Conservation (phyloP, 169 alveolate species). For the Babesia divergens region DNA sequence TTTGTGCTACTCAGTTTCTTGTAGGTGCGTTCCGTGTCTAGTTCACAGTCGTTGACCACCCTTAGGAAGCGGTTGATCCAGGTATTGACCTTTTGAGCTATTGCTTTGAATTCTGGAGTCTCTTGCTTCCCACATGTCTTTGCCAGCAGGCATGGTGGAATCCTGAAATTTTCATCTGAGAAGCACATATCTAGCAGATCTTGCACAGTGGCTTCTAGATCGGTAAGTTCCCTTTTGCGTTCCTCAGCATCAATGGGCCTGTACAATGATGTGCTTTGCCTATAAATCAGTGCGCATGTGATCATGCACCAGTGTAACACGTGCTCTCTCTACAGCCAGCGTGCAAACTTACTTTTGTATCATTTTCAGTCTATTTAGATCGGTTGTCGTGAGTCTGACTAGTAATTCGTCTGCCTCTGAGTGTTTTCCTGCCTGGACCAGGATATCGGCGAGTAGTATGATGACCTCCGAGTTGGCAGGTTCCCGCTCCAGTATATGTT, state of each 20-base stretch:
- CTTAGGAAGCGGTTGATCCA: conserved; percentile 57
- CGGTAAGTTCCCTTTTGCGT: neutral
- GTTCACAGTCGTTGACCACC: conserved; percentile 57
- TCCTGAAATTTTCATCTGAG: neutral
- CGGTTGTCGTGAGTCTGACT: conserved; percentile 46
- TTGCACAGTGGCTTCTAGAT: neutral
- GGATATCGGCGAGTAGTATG: conserved; percentile 54
- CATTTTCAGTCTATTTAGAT: conserved; percentile 43
- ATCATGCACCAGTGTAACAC: too few species aligned
- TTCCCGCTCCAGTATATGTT: conserved; percentile 20
- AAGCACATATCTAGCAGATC: neutral
- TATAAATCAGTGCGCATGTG: too few species aligned
- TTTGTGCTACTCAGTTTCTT: conserved; percentile 21
- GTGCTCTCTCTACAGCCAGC: too few species aligned
- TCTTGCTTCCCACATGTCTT: neutral
- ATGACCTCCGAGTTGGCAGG: conserved; percentile 52
- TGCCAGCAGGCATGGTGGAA: conserved; percentile 9
- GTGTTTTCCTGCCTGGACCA: conserved; percentile 44
- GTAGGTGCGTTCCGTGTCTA: conserved; percentile 58
- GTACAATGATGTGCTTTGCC: neutral
- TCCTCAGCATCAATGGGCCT: conserved; percentile 60
- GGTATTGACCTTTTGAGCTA: neutral
- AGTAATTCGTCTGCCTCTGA: conserved; percentile 54
- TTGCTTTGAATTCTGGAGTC: neutral
- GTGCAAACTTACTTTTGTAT: conserved; percentile 52